Evolutionary conservation across 345 rosid genomes (phyloP), one percentile per base, ranked within the genome.

Genomic region (Populus pruinosa): DNA sequence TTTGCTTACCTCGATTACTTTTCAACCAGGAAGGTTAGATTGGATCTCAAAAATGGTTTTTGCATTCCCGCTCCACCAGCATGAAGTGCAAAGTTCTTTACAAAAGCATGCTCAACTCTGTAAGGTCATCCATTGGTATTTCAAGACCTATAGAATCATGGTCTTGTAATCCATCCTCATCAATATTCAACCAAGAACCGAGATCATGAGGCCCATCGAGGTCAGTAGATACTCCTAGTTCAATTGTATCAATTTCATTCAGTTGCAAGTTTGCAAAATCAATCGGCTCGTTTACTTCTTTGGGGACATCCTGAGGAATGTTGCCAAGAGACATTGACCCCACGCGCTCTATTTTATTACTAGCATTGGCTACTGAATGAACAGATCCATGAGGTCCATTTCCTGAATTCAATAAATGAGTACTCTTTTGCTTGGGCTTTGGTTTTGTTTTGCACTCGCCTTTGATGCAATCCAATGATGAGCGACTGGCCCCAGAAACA

Each of bases 121-220:
- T 79, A 39, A 96, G 92, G 80, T 94, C 98, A 78, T 96, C 99
- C 97, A 92, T 92, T 23, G 99, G 98, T 85, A 94, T 89, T 75
- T 88, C 91, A 41, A 94, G 91, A 73, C 98, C 98, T 13, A 86
- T 84, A 2, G 92, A 78, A 78, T 92, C 97, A 66, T 86, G 87
- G 76, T 87, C 99, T 76, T 87, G 98, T 79, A 90, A 84, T 10
- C 89, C 91, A 59, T 93, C 98, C 38, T 84, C 88, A 2, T 89
- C 94, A 36, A 92, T 78, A 77, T 87, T 89, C 8, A 93, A 86
- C 90, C 92, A 90, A 6, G 82, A 83, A 56, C 86, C 84, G 5
- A 96, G 76, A 83, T 96, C 99, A 69, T 87, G 90, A 6, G 81
- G 76, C 33, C 73, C 89, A 16, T 70, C 83, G 23, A 84, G 78